Evolutionary conservation across 2,329 filamentous ascomycete genomes (phyloP).

Genomic region (Arachnopeziza araneosa): DNA sequence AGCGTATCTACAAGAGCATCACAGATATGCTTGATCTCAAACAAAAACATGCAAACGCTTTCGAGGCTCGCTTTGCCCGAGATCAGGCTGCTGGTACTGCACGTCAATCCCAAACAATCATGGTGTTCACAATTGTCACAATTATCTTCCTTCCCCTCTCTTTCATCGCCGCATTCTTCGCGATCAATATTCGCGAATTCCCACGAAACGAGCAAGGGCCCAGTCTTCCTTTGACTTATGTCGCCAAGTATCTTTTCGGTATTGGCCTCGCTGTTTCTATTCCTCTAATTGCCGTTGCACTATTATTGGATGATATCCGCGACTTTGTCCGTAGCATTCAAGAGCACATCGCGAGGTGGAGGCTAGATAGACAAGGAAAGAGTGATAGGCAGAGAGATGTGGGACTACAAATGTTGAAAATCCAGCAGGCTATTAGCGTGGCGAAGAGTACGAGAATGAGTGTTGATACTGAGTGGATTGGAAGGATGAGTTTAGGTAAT

Average conservation of each 20-base stretch:
- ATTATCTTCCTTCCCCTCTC: conserved; percentile 29
- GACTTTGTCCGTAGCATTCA: conserved; percentile 1
- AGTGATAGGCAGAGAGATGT: background rate
- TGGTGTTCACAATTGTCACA: conserved; percentile 31
- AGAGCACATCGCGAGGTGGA: background rate
- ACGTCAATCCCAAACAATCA: conserved; percentile 28
- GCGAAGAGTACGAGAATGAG: conserved; percentile 18
- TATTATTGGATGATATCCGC: conserved; percentile 22
- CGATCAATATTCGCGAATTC: conserved; percentile 24
- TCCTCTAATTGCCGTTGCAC: conserved; percentile 21
- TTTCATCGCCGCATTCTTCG: conserved; percentile 25
- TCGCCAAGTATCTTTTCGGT: conserved; percentile 26
- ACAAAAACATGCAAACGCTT: conserved; percentile 28
- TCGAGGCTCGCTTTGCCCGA: conserved; percentile 25
- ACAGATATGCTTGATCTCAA: conserved; percentile 53
- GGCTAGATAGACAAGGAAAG: background rate
- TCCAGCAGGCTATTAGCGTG: conserved; percentile 18
- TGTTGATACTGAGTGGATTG: conserved; percentile 20
- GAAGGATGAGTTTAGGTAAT: conserved; percentile 11
- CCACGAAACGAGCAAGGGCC: conserved; percentile 5
- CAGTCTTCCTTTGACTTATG: conserved; percentile 18
- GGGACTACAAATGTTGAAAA: conserved; percentile 8
- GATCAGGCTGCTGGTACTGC: conserved; percentile 24
- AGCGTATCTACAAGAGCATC: conserved; percentile 64
- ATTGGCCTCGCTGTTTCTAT: conserved; percentile 24